Evolutionary conservation across 192 early-diverging fungal genomes (phyloP), one percentile per base, ranked within the genome.

Genomic region (Backusella luteola): DNA sequence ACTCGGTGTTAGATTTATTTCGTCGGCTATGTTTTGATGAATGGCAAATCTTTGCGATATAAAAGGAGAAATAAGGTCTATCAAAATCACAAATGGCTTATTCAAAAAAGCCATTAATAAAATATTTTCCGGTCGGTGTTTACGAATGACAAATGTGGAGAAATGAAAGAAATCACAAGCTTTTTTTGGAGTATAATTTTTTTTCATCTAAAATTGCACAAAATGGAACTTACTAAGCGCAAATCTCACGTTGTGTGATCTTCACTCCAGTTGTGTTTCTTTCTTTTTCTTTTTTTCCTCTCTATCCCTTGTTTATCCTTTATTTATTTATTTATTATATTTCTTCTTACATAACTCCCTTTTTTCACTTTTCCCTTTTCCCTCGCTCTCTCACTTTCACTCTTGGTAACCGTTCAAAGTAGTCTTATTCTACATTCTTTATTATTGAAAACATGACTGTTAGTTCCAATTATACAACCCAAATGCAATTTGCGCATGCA

Each of bases 401-500:
- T 49, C 21, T 32, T 49, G 46, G 46, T 49, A 6, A 7, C 46
- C n/a, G 46, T 49, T 49, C 46, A 49, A 49, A 49, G 46, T 49
- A 49, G 46, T 49, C 19, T 34, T 68, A 6, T 49, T 71, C 17
- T 34, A 42, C 39, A 23, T 29, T 71, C 42, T 29, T 49, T 49
- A 26, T 49, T 71, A 29, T 29, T 49, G 11, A 3, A 69, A 46
- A n/a, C 34, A 71, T 46, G 39, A 49, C 70, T 46, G 23, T 29
- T 34, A 34, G 15, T 49, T 52, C 44, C 17, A 26, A 44, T 53
- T 63, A 74, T 11, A 29, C 26, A 36, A 74, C 56, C 17, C 73
- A 74, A n/a, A 35, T 74, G 36, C 73, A 35, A 1, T 74, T 74
- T 74, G 52, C 34, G 17, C 73, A 66, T 59, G 52, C 73, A 4